Base-by-base conservation (phyloP, 73 alveolate genomes). In the Blepharisma stoltei region DNA sequence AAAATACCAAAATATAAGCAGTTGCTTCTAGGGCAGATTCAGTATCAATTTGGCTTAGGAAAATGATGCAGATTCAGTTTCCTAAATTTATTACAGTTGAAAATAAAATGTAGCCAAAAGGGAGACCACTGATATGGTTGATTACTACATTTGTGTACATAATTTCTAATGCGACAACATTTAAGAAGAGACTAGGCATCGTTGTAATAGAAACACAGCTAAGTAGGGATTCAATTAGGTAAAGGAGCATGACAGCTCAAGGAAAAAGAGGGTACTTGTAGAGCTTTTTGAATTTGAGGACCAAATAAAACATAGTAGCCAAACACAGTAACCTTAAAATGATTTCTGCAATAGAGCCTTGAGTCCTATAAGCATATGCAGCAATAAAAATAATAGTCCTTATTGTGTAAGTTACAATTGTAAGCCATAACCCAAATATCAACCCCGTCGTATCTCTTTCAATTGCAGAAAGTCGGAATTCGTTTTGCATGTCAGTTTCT, bases 51-150 rank as follows among this genome's bases (percentile, higher is more conserved):
- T 69, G 25, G 32, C 27, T 9, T 8, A 14, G 71, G 11, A 38
- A n/a, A 46, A 38, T 69, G 32, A 69, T 43, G 2, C 32, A n/a
- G 14, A 69, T 9, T 43, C 79, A 69, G 32, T 4, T 18, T 7
- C n/a, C 45, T 18, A 69, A 46, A 43, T 44, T 69, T 11, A 71
- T 18, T 0, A 69, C n/a, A 38, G 79, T 60, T 60, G 73, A 9
- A 44, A 46, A 14, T 60, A 60, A 60, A 25, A 60, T 60, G 5
- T 60, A 60, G 1, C 73, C 73, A 25, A 60, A 60, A 60, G 23
- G 73, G n/a, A 60, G 23, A 14, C 73, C 73, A 60, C 73, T 60
- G 11, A 60, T 60, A 25, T 60, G 73, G 23, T 60, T 60, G 38
- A 60, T 18, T 60, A 38, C 46, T 14, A 60, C 73, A 25, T 14